A percentile compares a stretch with the other conserved stretches of the same genome.
These are phyloP conservation scores for Zizania palustris DNA, from an alignment of 202 grass and related monocot genomes.

Conservation along the genomic window DNA sequence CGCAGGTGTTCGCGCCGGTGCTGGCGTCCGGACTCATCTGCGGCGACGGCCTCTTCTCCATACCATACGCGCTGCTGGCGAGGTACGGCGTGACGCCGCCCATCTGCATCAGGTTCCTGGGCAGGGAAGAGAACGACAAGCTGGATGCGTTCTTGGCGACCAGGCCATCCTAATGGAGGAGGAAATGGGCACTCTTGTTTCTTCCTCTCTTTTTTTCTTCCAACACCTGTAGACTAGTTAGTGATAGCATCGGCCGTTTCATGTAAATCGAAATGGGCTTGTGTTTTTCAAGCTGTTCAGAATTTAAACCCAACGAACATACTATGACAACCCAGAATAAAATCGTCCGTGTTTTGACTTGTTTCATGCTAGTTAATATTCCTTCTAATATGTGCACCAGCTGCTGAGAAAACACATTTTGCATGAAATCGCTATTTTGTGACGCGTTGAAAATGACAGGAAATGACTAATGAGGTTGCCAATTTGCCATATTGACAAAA, in stretches of 20 bases:
- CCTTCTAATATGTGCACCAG: background rate
- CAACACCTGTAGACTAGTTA: constrained; percentile 40
- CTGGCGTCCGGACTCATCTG: constrained; percentile 52
- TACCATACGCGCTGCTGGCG: constrained; percentile 52
- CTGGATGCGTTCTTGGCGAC: constrained; percentile 36
- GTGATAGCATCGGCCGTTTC: constrained; percentile 15
- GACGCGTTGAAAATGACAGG: background rate
- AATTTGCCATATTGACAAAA: background rate
- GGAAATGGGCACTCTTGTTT: background rate
- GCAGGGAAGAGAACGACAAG: constrained; percentile 30
- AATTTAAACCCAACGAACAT: background rate
- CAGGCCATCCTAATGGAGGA: background rate
- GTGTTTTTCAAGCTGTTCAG: background rate
- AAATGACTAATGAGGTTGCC: background rate
- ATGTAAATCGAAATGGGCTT: constrained; percentile 1
- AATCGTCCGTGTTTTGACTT: background rate
- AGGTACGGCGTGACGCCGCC: constrained; percentile 50
- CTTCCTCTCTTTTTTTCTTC: background rate
- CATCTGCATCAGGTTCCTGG: constrained; percentile 51
- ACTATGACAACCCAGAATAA: background rate
- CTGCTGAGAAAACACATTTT: background rate
- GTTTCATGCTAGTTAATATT: background rate
- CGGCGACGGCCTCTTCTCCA: constrained; percentile 60
- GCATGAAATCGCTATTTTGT: background rate
- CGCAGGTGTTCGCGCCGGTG: constrained; percentile 50